phyloP scores from a whole-genome alignment of 1,284 basidiomycete species.

The Ceratobasidium theobromae region DNA sequence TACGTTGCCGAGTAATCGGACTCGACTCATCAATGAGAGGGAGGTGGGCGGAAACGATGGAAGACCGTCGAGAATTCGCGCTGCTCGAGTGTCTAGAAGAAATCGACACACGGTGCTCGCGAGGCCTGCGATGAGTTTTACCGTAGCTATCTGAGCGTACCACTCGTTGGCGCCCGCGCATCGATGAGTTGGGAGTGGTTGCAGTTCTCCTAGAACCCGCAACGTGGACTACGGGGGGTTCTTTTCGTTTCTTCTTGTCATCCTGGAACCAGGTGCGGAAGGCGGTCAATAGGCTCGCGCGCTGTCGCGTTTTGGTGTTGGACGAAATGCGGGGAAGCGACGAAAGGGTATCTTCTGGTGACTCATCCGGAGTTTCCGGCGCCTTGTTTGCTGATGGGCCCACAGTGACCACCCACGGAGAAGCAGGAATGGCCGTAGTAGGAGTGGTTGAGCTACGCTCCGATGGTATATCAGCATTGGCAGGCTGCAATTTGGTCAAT shows the following conservation, averaged over 20 bases:
- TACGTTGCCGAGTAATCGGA: conserved; percentile 49
- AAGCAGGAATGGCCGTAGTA: conserved; percentile 10
- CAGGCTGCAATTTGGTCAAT: conserved; percentile 14
- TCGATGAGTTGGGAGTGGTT: conserved; percentile 15
- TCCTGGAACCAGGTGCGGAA: conserved; percentile 81
- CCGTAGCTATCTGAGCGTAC: conserved; percentile 9
- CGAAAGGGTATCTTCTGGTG: conserved; percentile 27
- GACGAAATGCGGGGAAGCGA: conserved; percentile 12
- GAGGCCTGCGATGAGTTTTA: conserved; percentile 25
- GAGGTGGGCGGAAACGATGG: conserved; percentile 60
- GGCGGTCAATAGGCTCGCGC: conserved; percentile 68
- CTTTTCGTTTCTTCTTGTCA: conserved; percentile 67
- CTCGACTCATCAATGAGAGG: conserved; percentile 58
- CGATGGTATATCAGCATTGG: background rate
- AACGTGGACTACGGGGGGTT: background rate
- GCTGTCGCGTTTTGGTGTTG: conserved; percentile 49
- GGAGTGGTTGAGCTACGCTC: conserved; percentile 23
- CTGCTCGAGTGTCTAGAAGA: conserved; percentile 79
- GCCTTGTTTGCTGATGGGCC: conserved; percentile 46
- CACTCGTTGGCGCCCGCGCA: background rate
- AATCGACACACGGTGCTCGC: conserved; percentile 35
- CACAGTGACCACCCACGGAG: conserved; percentile 15
- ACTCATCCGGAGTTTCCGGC: conserved; percentile 46
- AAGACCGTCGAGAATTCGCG: conserved; percentile 75
- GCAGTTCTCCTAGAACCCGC: background rate